Conservation (phyloP, 441 rosid genomes). For the Gossypium schwendimanii region DNA sequence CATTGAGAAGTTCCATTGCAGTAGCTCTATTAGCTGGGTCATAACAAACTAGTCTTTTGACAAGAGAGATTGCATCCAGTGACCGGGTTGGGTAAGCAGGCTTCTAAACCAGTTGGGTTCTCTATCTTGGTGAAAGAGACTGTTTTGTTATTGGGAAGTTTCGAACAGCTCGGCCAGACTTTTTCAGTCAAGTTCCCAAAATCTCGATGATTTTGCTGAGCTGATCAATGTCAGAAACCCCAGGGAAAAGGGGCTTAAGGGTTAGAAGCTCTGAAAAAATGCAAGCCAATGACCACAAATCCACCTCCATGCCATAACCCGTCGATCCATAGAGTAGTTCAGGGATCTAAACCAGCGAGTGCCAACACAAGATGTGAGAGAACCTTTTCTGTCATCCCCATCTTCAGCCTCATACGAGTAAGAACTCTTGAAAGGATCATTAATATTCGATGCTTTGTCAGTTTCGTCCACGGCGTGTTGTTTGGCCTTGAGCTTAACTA, state of each 20-base stretch:
- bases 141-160: constrained; percentile 73
- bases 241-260: constrained; percentile 76
- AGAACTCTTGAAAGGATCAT: constrained; percentile 44
- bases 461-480: constrained; percentile 34
- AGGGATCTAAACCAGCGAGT: constrained; percentile 92
- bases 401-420: constrained; percentile 58
- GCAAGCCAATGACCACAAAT: constrained; percentile 89
- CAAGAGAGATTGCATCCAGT: constrained; percentile 48
- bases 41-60: constrained; percentile 66
- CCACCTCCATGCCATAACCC: constrained; percentile 70
- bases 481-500: constrained; percentile 46
- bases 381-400: constrained; percentile 35
- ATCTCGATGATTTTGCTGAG: constrained; percentile 54
- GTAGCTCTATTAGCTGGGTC: constrained; percentile 71
- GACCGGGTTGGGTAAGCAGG: constrained; percentile 42
- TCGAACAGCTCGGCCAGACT: constrained; percentile 28
- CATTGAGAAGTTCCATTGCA: constrained; percentile 63
- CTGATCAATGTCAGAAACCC: constrained; percentile 86
- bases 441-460: constrained; percentile 53
- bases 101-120: constrained; percentile 52
- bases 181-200: constrained; percentile 56
- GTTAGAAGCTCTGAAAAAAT: constrained; percentile 72
- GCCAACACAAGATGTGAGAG: constrained; percentile 85
- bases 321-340: constrained; percentile 86
- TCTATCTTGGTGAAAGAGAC: constrained; percentile 72